Percentiles rank a stretch among this genome's conserved stretches.
phyloP scores from a whole-genome alignment of 177 flowering plant species.

The Vitis hybrid region DNA sequence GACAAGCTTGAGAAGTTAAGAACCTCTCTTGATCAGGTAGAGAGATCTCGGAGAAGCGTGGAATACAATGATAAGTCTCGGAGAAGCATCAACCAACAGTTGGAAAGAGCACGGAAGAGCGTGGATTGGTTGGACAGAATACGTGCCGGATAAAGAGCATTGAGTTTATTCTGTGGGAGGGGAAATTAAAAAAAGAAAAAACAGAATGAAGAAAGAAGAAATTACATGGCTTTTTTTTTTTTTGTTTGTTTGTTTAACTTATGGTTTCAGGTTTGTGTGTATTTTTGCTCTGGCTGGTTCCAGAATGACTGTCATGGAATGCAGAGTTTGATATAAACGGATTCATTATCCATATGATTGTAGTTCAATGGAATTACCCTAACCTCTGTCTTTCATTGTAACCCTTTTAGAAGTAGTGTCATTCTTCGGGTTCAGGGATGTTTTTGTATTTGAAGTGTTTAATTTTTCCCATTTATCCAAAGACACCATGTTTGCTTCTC shows the following conservation, averaged over 20 bases:
- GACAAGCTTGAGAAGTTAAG: conserved; percentile 39
- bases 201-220: conserved; percentile 6
- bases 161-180: conserved; percentile 5
- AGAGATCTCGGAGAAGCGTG: conserved; percentile 50
- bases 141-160: conserved; percentile 22
- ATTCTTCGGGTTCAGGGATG: too few species aligned
- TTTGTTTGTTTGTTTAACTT: conserved; percentile 14
- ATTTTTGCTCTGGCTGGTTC: neutral
- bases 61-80: conserved; percentile 45
- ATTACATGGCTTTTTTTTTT: neutral
- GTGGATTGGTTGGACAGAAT: conserved; percentile 55
- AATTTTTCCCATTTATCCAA: too few species aligned
- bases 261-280: conserved; percentile 10
- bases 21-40: conserved; percentile 38
- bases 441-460: too few species aligned
- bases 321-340: conserved; percentile 17
- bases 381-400: conserved; percentile 9
- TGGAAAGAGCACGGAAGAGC: conserved; percentile 49
- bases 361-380: conserved; percentile 10
- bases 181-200: conserved; percentile 2
- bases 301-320: conserved; percentile 12
- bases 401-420: neutral
- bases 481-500: too few species aligned
- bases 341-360: conserved; percentile 9
- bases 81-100: conserved; percentile 40